Percentiles rank a stretch among this genome's conserved stretches.
phyloP scores from a whole-genome alignment of 129 eudicot genomes.

The Erigeron canadensis region DNA sequence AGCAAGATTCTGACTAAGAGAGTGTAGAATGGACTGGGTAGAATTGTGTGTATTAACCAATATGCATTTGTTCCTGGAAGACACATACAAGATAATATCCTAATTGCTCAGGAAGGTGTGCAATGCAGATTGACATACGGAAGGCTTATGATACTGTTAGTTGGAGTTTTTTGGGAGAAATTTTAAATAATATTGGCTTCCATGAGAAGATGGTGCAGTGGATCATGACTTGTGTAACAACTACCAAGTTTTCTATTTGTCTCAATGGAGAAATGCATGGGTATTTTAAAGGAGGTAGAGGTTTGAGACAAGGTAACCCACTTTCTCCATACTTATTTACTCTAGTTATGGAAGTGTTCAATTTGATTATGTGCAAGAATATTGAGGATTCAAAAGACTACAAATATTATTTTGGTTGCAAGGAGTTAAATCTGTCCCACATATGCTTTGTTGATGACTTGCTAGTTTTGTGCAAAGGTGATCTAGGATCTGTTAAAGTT shows the following conservation, averaged over 20 bases:
- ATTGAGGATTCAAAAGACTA: background rate
- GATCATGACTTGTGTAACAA: background rate
- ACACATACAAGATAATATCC: background rate
- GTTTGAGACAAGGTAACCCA: background rate
- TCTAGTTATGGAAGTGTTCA: background rate
- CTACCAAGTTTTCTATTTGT: background rate
- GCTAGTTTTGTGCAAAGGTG: no score
- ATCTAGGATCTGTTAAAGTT: no score
- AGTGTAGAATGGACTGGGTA: fast-evolving
- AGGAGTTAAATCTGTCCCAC: no score
- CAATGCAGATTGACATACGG: background rate
- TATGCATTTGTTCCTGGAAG: background rate
- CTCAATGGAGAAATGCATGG: background rate
- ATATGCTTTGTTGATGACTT: no score
- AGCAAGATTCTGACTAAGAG: no score
- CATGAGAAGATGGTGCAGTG: background rate
- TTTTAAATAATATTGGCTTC: background rate
- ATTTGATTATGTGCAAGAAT: no score
- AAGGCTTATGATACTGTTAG: no score
- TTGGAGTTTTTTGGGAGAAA: background rate
- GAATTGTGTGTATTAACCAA: background rate
- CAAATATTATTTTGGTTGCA: no score
- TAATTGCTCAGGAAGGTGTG: background rate
- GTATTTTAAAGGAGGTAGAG: background rate
- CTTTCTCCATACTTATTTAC: background rate